Base-by-base conservation (phyloP, 2,329 filamentous ascomycete species). In the Alternaria viburni region DNA sequence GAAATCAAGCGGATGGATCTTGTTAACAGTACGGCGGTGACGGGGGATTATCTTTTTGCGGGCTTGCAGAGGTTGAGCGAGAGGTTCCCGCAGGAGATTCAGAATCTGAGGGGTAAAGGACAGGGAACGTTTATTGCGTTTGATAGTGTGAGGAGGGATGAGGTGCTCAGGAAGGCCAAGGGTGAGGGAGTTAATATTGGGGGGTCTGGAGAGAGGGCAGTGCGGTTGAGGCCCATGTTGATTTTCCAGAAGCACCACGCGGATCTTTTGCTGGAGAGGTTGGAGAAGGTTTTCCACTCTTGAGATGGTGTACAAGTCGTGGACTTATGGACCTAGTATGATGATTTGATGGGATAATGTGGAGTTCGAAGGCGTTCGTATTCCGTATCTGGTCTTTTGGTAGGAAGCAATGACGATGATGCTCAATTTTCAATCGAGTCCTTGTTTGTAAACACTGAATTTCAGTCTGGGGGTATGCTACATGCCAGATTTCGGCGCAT, bases 111-210 rank as follows among this genome's bases (percentile, higher is more conserved):
- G 74, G 94, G 93, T 57, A 92, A 96, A 84, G 91, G 91, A 54
- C 91, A 92, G 83, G 93, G 93, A 70, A 97, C 94, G 10, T 97
- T 97, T 80, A 93, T 97, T 77, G 93, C 94, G 54, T 97, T 93
- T 85, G 94, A 97, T 80, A 91, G 87, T 76, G 92, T 92, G 59
- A 85, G 88, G 73, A 86, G 93, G 62, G 93, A 97, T 77, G 88
- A 91, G 77, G 91, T 97, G 82, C 81, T 97, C 67, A 87, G 83
- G 80, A 90, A 88, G 83, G 92, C 91, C 67, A 97, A 97, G 89
- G 83, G 81, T 7, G 84, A 92, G 30, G 93, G 93, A 66, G 83
- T 97, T 78, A 97, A 97, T 83, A 92, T 97, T 77, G 94, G 93
- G 65, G 93, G 93, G 55, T 91, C 89, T 71, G 94, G 94, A 13